Conservation (phyloP, 352 stramenopile species). For the Pythium insidiosum region DNA sequence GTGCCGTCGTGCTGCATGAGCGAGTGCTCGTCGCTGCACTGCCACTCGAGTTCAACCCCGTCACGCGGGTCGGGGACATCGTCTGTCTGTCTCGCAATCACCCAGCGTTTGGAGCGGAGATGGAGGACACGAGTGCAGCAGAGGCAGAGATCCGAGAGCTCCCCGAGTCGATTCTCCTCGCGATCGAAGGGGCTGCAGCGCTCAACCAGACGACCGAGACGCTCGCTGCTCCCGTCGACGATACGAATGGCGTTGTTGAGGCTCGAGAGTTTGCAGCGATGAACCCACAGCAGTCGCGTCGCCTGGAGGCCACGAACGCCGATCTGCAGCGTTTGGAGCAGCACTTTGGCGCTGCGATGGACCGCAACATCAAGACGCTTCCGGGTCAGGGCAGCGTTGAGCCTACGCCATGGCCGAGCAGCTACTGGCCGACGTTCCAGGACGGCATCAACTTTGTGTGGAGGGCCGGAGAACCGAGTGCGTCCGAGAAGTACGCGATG, state of each 20-base stretch:
- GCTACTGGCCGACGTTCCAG: conserved; percentile 58
- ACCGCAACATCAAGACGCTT: conserved; percentile 4
- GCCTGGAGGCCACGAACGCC: neutral
- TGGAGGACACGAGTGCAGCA: too few relatives aligned
- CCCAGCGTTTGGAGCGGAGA: conserved; percentile 23
- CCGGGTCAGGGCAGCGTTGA: neutral
- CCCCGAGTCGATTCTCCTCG: too few relatives aligned
- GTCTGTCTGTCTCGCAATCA: conserved; percentile 24
- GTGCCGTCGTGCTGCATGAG: too few relatives aligned
- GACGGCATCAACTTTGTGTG: conserved; percentile 62
- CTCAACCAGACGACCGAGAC: too few relatives aligned
- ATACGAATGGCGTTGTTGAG: too few relatives aligned
- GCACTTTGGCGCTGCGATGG: conserved; percentile 6
- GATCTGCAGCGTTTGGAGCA: conserved; percentile 4
- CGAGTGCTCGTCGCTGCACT: too few relatives aligned
- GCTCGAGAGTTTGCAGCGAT: too few relatives aligned
- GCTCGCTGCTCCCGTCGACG: too few relatives aligned
- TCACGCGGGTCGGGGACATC: conserved; percentile 16
- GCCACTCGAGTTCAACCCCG: conserved; percentile 20
- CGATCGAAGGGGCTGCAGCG: too few relatives aligned
- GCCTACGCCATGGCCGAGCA: conserved; percentile 32
- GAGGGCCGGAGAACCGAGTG: conserved; percentile 3
- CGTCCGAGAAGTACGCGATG: conserved; percentile 9
- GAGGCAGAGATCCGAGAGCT: too few relatives aligned
- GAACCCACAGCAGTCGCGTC: neutral